phyloP scores from a whole-genome alignment of 2,329 filamentous ascomycete genomes.

The Scolecobasidium constrictum region DNA sequence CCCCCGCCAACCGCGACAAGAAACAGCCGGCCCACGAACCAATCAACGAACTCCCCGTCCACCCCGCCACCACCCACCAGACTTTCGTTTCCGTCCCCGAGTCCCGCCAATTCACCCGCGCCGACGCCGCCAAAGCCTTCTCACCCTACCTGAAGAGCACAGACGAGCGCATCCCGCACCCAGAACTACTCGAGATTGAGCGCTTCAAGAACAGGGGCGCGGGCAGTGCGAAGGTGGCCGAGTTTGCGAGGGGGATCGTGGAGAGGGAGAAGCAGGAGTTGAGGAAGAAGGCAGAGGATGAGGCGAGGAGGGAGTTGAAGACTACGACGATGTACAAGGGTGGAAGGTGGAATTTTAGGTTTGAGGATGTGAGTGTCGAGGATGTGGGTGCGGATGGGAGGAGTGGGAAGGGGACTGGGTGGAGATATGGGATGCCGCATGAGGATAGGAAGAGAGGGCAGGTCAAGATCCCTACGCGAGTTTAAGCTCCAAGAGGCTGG shows the following conservation, averaged over 20 bases:
- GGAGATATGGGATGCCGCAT: slow-evolving; percentile 51
- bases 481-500: too few relatives aligned
- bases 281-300: slow-evolving; percentile 29
- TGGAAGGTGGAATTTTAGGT: slow-evolving; percentile 48
- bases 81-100: slow-evolving; percentile 54
- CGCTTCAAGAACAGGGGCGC: slow-evolving; percentile 17
- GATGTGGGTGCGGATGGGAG: slow-evolving; percentile 45
- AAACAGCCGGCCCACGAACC: slow-evolving; percentile 39
- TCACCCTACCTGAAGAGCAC: slow-evolving; percentile 47
- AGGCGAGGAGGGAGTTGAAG: slow-evolving; percentile 28
- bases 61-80: slow-evolving; percentile 42
- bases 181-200: slow-evolving; percentile 43
- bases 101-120: slow-evolving; percentile 53
- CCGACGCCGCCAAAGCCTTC: slow-evolving; percentile 54
- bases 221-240: slow-evolving; percentile 16
- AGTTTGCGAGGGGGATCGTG: slow-evolving; percentile 14
- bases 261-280: slow-evolving; percentile 28
- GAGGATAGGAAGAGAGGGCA: slow-evolving; percentile 52
- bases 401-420: slow-evolving; percentile 41
- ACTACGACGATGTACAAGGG: slow-evolving; percentile 34
- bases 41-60: slow-evolving; percentile 53
- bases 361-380: slow-evolving; percentile 47
- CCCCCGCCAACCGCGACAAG: slow-evolving; percentile 15
- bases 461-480: slow-evolving; percentile 52
- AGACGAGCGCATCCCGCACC: slow-evolving; percentile 53